phyloP scores from a whole-genome alignment of 2,329 filamentous ascomycete species.

The Fusarium subtropicale region DNA sequence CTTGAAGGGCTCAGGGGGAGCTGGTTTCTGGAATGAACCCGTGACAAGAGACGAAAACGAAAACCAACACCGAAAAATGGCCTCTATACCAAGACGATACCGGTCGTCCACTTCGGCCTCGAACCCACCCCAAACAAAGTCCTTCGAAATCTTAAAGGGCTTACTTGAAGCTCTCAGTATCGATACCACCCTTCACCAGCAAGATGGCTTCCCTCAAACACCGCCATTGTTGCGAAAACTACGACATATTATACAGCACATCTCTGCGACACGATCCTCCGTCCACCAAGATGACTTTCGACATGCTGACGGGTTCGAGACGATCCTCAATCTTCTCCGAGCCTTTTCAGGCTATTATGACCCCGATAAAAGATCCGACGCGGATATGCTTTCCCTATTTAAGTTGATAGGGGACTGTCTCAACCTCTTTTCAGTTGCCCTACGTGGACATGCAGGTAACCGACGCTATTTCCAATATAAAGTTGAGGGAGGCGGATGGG shows the following conservation, averaged over 20 bases:
- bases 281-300: conserved; percentile 83
- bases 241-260: conserved; percentile 73
- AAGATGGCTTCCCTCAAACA: conserved; percentile 61
- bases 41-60: conserved; percentile 8
- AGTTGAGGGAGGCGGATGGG: conserved; percentile 83
- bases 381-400: conserved; percentile 74
- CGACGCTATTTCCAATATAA: conserved; percentile 84
- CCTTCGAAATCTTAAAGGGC: conserved; percentile 67
- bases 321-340: conserved; percentile 75
- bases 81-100: conserved; percentile 66
- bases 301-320: conserved; percentile 81
- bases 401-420: conserved; percentile 77
- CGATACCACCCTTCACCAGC: conserved; percentile 49
- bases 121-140: conserved; percentile 67
- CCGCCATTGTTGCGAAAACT: conserved; percentile 65
- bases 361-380: conserved; percentile 68
- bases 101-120: conserved; percentile 74
- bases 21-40: conserved; percentile 46
- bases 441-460: conserved; percentile 86
- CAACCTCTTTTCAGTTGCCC: conserved; percentile 77
- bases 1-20: conserved; percentile 53
- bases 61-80: conserved; percentile 57
- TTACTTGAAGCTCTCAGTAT: conserved; percentile 62
- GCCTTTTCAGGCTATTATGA: conserved; percentile 82
- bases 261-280: conserved; percentile 62